Percentiles rank a stretch among this genome's conserved stretches.
Evolutionary conservation across 352 stramenopile species (phyloP).

Genomic region (Pythium volutum): DNA sequence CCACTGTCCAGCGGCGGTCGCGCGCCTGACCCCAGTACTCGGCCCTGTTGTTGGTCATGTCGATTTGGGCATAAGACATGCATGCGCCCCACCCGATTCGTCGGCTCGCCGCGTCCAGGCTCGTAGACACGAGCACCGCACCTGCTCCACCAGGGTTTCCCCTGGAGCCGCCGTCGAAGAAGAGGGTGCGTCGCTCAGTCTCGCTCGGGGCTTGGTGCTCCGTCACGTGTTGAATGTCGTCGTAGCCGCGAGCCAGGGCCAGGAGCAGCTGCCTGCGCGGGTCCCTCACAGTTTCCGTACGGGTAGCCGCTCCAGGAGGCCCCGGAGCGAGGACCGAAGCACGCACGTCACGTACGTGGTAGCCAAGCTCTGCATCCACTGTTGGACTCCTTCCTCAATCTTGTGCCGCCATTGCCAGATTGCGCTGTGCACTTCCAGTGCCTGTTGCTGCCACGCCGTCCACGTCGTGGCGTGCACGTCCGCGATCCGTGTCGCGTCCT

Average conservation of each 20-base stretch:
- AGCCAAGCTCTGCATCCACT: not conserved
- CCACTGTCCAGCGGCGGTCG: too few species aligned
- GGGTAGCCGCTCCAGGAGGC: not conserved
- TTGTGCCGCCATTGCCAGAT: not conserved
- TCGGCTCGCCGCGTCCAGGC: too few species aligned
- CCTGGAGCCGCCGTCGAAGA: not conserved
- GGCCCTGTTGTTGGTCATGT: too few species aligned
- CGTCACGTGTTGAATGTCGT: not conserved
- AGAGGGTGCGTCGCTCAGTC: not conserved
- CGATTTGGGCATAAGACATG: too few species aligned
- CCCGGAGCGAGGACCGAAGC: not conserved
- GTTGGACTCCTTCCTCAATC: not conserved
- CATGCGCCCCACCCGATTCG: too few species aligned
- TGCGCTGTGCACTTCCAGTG: not conserved
- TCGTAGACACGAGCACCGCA: too few species aligned
- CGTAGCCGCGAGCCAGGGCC: not conserved
- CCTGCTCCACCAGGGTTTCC: not conserved
- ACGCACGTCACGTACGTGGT: not conserved
- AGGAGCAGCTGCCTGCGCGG: not conserved
- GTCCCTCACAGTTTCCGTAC: not conserved
- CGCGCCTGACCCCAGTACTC: too few species aligned
- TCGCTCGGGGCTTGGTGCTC: not conserved
- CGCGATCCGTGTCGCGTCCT: not conserved
- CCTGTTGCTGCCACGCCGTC: constrained; percentile 4
- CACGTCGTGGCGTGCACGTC: not conserved